Conservation (phyloP, 306 rosid genomes). For the Dryas octopetala region DNA sequence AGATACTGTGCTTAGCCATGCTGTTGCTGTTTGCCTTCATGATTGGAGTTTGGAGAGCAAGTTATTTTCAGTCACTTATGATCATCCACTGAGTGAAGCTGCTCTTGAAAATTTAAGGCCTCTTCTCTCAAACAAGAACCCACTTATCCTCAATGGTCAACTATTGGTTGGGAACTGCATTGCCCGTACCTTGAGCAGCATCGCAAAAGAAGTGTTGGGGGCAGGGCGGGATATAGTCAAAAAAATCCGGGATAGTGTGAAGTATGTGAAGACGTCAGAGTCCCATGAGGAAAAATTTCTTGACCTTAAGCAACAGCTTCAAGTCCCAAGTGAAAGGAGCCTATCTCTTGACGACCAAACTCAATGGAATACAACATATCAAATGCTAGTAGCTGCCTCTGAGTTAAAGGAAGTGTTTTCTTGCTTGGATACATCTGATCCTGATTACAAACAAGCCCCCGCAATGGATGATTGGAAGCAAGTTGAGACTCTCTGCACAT, state of each 20-base stretch:
- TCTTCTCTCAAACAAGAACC: constrained; percentile 68
- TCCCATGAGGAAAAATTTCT: constrained; percentile 80
- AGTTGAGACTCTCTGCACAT: constrained; percentile 67
- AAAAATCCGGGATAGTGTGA: constrained; percentile 76
- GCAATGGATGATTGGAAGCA: constrained; percentile 82
- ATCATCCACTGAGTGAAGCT: constrained; percentile 43
- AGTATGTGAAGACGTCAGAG: constrained; percentile 85
- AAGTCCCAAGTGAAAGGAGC: constrained; percentile 78
- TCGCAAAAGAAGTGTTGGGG: constrained; percentile 62
- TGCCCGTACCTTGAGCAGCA: constrained; percentile 68
- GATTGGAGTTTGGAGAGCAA: constrained; percentile 83
- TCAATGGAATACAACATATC: constrained; percentile 87
- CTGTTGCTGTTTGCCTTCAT: constrained; percentile 84
- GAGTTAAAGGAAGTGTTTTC: constrained; percentile 85
- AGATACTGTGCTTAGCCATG: constrained; percentile 69
- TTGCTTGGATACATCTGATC: constrained; percentile 79
- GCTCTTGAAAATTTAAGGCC: constrained; percentile 76
- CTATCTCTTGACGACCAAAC: constrained; percentile 74
- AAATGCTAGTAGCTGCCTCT: constrained; percentile 79
- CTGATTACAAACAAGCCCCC: constrained; percentile 77
- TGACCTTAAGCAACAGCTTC: constrained; percentile 80
- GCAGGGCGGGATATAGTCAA: constrained; percentile 47
- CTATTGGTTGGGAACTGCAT: constrained; percentile 74
- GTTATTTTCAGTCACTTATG: constrained; percentile 74
- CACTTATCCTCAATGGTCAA: constrained; percentile 78